Base-by-base conservation (phyloP, 1,284 basidiomycete species). In the Coniferiporia weirii region DNA sequence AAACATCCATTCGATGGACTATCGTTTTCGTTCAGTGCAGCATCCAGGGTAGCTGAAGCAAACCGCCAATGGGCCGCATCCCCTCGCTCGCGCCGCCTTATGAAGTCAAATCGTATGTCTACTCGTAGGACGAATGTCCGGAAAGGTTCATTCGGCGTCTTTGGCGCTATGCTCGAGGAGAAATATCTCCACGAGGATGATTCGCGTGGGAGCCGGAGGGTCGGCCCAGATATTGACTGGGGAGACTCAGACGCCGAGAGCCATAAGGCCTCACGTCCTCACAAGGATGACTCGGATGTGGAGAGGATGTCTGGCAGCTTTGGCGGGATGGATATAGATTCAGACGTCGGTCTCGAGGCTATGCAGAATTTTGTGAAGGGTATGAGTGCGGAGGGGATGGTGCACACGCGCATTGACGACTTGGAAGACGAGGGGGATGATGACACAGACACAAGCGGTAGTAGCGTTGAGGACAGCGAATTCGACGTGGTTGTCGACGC, bases 171-270 rank as follows among this genome's bases (percentile, higher is more conserved):
- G 65, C 67, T 79, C 62, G 77, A 78, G n/a, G 86, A 88, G 65
- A 77, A 72, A 12, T 71, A 73, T 64, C 66, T 86, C 63, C 75
- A 71, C 17, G 71, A 73, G 34, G 65, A 63, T 13, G 82, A 81
- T 64, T 72, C 76, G 13, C 72, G 72, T 57, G 73, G 73, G 68
- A 71, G 73, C n/a, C 73, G 81, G 68, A 75, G 85, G 60, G 71
- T 75, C 56, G 84, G 79, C 0, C 87, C 85, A 15, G 89, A 90
- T 70, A 63, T 89, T 35, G 83, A 90, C 56, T 89, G 86, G 85
- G 87, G 86, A 1, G 80, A 80, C 55, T 78, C 73, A 3, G 62
- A 67, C n/a, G 76, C 75, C 34, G 72, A 68, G 9, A 70, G 65
- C 0, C 67, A 68, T 0, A 60, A 56, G 17, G 63, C 61, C n/a